A percentile compares a stretch with the other conserved stretches of the same genome.
Conservation (phyloP, 2,329 filamentous ascomycete genomes). For the Blastomyces gilchristii region DNA sequence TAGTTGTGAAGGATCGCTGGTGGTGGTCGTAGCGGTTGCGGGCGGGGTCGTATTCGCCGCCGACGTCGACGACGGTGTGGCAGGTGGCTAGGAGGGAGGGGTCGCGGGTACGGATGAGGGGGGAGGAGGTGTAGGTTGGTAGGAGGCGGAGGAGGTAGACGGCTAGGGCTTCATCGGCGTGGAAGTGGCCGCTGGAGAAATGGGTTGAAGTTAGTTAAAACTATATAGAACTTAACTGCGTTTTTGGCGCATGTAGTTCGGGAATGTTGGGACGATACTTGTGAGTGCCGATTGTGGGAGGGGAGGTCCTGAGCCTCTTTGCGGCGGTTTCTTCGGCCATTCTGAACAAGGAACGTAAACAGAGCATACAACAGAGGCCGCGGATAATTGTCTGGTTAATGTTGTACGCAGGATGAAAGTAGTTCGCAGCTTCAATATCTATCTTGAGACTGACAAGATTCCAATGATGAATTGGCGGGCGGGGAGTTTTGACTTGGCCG, state of each 20-base stretch:
- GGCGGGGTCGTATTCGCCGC: conserved; percentile 75
- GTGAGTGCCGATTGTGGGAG: conserved; percentile 77
- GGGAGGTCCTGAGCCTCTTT: conserved; percentile 74
- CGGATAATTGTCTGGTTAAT: not conserved
- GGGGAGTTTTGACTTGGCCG: not conserved
- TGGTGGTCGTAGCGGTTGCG: conserved; percentile 88
- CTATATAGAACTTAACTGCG: not conserved
- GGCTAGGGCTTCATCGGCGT: conserved; percentile 94
- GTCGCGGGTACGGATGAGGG: conserved; percentile 80
- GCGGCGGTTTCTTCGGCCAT: conserved; percentile 59
- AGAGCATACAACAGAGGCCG: conserved; percentile 16
- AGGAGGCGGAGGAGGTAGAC: conserved; percentile 91
- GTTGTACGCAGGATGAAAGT: not conserved
- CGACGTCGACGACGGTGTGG: conserved; percentile 96
- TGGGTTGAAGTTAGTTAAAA: conserved; percentile 7
- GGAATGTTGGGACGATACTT: conserved; percentile 40
- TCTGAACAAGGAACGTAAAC: conserved; percentile 37
- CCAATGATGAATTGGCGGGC: not conserved
- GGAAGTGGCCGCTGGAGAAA: conserved; percentile 68
- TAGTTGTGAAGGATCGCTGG: conserved; percentile 79
- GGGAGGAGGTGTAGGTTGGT: conserved; percentile 63
- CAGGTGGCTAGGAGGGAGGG: conserved; percentile 65
- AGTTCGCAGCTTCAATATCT: too few relatives aligned
- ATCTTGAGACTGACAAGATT: not conserved
- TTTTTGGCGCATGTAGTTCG: not conserved